Evolutionary conservation across 495 filamentous ascomycete species (phyloP).

Genomic region (Podospora pseudopauciseta): DNA sequence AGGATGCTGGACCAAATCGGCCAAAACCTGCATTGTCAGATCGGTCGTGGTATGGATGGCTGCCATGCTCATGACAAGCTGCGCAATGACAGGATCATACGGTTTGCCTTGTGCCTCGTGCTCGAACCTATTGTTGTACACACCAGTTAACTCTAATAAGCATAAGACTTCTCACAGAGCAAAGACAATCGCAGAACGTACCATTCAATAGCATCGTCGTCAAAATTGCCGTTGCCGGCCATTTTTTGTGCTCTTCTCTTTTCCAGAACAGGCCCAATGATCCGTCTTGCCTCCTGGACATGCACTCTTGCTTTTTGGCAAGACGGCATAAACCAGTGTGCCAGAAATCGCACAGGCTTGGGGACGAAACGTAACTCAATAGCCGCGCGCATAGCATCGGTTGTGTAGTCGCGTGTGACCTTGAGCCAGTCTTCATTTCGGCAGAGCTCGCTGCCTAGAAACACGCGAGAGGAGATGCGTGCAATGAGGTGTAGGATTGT

Average conservation of each 20-base stretch:
- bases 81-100: conserved; percentile 29
- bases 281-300: conserved; percentile 21
- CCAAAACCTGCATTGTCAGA: conserved; percentile 33
- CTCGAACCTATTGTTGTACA: conserved; percentile 18
- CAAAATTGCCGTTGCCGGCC: conserved; percentile 10
- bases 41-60: conserved; percentile 41
- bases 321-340: conserved; percentile 35
- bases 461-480: conserved; percentile 44
- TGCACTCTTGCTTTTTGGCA: conserved; percentile 24
- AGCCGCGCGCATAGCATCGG: conserved; percentile 29
- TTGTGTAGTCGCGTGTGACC: conserved; percentile 39
- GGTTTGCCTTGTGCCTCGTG: conserved; percentile 25
- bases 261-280: conserved; percentile 31
- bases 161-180: not conserved
- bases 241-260: conserved; percentile 26
- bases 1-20: conserved; percentile 36
- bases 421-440: conserved; percentile 44
- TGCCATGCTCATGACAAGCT: conserved; percentile 29
- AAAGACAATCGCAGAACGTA: not conserved
- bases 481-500: conserved; percentile 35
- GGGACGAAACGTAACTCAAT: conserved; percentile 35
- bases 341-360: conserved; percentile 29
- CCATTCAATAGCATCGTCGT: conserved; percentile 39
- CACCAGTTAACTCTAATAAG: not conserved
- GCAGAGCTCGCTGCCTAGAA: conserved; percentile 47